Evolutionary conservation across 306 rosid genomes (phyloP), one percentile per base, ranked within the genome.

Genomic region (Neltuma alba): DNA sequence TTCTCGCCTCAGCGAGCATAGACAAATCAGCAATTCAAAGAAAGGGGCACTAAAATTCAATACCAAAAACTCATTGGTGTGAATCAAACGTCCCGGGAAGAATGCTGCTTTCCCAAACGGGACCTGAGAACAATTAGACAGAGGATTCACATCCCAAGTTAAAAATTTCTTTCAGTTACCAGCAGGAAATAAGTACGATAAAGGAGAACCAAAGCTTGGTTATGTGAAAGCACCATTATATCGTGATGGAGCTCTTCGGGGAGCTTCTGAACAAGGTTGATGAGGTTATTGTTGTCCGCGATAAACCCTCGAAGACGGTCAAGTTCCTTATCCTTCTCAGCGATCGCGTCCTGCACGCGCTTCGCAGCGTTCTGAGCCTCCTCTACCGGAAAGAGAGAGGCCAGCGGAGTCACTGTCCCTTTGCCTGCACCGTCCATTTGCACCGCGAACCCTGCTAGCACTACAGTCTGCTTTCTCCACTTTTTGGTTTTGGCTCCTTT

Each of bases 61-160:
- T 80, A 94, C 97, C 95, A 91, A 76, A 70, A 94, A 89, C 80
- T 94, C 97, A 25, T 94, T 94, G 80, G 99, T 92, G 82, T 94
- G 99, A 70, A 92, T 83, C 89, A 92, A 83, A 58, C 97, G 91
- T 50, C 99, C 99, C 0, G 99, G 99, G 77, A 94, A 94, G 60
- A 94, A 94, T 14, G 99, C 97, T 5, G 95, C 97, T 79, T 94
- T 91, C 6, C 99, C 99, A 86, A 94, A 91, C 23, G 99, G 99
- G 64, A 92, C 98, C 98, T 94, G 74, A 27, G 9, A 30, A 67
- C n/a, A 75, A 38, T 25, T 77, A 28, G 8, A 27, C 68, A 27
- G 20, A 28, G 23, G 15, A 61, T 18, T 70, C 50, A 54, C 8
- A 23, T 33, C 48, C 38, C 15, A 38, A 77, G 25, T 74, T 77